Evolutionary conservation across 2,329 filamentous ascomycete species (phyloP).

Genomic region (Fusarium armeniacum): DNA sequence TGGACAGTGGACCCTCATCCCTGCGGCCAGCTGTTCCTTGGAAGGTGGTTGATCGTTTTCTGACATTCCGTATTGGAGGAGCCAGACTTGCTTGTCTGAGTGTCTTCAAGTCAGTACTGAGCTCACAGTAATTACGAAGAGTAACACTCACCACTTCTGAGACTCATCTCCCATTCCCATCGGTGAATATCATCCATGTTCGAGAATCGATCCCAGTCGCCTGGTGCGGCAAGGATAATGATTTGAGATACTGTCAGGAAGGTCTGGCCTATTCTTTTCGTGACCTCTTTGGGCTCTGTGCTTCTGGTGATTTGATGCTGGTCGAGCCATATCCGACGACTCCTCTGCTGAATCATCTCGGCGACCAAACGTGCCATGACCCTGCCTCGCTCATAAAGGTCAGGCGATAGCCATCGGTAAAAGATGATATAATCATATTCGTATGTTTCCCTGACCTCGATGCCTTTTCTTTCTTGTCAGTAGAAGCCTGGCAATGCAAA

Average conservation of each 20-base stretch:
- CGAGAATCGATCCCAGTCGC: conserved; percentile 19
- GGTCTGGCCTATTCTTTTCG: conserved; percentile 5
- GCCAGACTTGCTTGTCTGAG: conserved; percentile 30
- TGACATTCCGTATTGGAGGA: conserved; percentile 23
- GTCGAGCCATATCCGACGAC: conserved; percentile 23
- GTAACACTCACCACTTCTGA: conserved; percentile 19
- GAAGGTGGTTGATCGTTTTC: not conserved
- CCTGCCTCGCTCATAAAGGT: conserved; percentile 19
- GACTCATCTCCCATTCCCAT: conserved; percentile 36
- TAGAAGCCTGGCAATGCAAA: fast-evolving
- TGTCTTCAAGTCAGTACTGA: not conserved
- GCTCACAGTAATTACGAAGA: not conserved
- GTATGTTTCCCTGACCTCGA: not conserved
- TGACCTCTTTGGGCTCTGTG: conserved; percentile 10
- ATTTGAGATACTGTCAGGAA: conserved; percentile 17
- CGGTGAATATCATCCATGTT: conserved; percentile 28
- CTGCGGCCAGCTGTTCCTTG: conserved; percentile 12
- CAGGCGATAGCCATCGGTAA: conserved; percentile 25
- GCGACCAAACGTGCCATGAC: conserved; percentile 28
- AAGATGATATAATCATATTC: conserved; percentile 31
- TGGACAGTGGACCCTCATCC: conserved; percentile 6
- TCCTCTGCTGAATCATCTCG: conserved; percentile 24
- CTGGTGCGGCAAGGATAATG: conserved; percentile 1
- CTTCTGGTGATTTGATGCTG: conserved; percentile 23
- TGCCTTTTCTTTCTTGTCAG: not conserved